Conservation (phyloP, 1,284 basidiomycete species). For the Ceratobasidium theobromae region DNA sequence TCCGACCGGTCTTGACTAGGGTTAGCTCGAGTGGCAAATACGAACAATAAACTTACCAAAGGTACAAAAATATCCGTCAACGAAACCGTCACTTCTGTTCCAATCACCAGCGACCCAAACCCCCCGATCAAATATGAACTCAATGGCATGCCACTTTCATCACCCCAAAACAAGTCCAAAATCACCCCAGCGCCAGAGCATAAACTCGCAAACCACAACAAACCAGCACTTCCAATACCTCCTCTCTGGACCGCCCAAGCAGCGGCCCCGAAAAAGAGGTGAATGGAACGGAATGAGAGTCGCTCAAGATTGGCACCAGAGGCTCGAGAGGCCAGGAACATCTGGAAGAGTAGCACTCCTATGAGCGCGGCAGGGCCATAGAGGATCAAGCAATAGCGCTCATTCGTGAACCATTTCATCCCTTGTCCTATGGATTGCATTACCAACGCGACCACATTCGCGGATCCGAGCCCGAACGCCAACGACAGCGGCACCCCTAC, state of each 20-base stretch:
- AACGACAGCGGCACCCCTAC: conserved; percentile 53
- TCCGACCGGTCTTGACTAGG: conserved; percentile 63
- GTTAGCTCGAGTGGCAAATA: not conserved
- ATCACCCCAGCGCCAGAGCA: conserved; percentile 34
- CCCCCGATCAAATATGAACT: conserved; percentile 68
- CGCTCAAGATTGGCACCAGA: conserved; percentile 37
- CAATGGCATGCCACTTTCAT: conserved; percentile 50
- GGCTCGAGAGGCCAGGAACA: conserved; percentile 49
- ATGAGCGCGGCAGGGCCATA: conserved; percentile 76
- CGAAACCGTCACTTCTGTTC: conserved; percentile 67
- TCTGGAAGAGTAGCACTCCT: conserved; percentile 54
- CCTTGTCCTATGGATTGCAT: conserved; percentile 71
- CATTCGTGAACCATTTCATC: conserved; percentile 79
- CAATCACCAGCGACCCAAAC: conserved; percentile 63
- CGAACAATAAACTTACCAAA: conserved; percentile 55
- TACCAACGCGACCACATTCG: conserved; percentile 72
- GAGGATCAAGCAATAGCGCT: conserved; percentile 69
- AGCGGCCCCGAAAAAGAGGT: conserved; percentile 36
- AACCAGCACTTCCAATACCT: conserved; percentile 34
- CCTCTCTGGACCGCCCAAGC: conserved; percentile 35
- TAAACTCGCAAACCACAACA: conserved; percentile 34
- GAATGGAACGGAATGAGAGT: conserved; percentile 20
- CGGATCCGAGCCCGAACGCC: conserved; percentile 59
- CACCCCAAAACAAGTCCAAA: conserved; percentile 45
- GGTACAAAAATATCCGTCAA: conserved; percentile 92